These are phyloP conservation scores for Corymbia calophylla DNA, from an alignment of 441 rosid species.

Conservation along the genomic window DNA sequence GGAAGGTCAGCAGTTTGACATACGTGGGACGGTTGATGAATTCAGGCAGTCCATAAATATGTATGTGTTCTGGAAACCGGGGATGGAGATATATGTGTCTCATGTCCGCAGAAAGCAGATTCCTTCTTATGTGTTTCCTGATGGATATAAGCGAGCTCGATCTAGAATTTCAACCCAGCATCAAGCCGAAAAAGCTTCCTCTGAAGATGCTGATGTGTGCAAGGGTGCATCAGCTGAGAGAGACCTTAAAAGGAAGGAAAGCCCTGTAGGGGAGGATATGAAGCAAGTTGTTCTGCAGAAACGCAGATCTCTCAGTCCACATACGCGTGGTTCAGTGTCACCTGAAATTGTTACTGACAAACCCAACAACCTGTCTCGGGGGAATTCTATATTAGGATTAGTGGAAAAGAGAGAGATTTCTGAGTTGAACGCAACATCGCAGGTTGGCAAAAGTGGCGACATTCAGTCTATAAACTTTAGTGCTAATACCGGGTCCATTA, in stretches of 20 bases:
- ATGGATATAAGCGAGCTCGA: slow-evolving; percentile 55
- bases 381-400: not conserved
- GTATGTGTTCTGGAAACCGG: slow-evolving; percentile 64
- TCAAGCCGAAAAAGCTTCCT: slow-evolving; percentile 20
- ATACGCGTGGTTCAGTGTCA: slow-evolving; percentile 32
- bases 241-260: slow-evolving; percentile 49
- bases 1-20: slow-evolving; percentile 71
- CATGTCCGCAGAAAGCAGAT: slow-evolving; percentile 59
- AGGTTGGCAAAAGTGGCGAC: not conserved
- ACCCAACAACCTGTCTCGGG: slow-evolving; percentile 22
- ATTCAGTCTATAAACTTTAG: not conserved
- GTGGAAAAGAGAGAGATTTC: not conserved
- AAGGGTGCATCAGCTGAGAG: slow-evolving; percentile 42
- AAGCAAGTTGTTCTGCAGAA: slow-evolving; percentile 44
- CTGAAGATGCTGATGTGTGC: slow-evolving; percentile 34
- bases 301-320: slow-evolving; percentile 51
- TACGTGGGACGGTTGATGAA: slow-evolving; percentile 54
- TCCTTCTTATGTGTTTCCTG: slow-evolving; percentile 58
- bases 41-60: slow-evolving; percentile 36
- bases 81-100: slow-evolving; percentile 64
- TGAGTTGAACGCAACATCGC: not conserved
- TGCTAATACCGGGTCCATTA: not conserved
- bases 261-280: slow-evolving; percentile 28
- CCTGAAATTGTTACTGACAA: slow-evolving; percentile 37
- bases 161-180: slow-evolving; percentile 44